Evolutionary conservation across 2,329 filamentous ascomycete species (phyloP), one percentile per base, ranked within the genome.

Genomic region (Cercospora zeina): DNA sequence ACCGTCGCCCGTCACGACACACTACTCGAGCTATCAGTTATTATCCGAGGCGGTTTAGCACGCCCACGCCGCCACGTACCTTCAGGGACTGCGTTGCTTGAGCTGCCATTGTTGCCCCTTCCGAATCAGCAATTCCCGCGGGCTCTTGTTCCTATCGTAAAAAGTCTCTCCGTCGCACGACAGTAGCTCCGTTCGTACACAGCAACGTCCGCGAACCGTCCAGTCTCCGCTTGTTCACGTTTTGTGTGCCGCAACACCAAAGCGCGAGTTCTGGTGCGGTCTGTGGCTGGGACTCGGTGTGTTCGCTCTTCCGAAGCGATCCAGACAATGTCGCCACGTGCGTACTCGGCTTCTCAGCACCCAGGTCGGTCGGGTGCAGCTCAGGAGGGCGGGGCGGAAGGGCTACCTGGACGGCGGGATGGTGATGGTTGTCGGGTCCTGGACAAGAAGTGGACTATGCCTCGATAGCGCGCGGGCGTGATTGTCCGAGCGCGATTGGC

Each of bases 1-100:
- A 90, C 95, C 95, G 79, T 99, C 95, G 81, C 95, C 95, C 67
- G 95, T 97, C 76, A 99, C 95, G 77, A 99, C 95, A 79, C 95
- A 99, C 69, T 73, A 55, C 59, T 61, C 50, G 10, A 36, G 31
- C 16, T 39, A 62, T 70, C 61, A 66, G 63, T 54, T 54, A 42
- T 30, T 42, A n/a, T 56, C 39, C 47, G 30, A n/a, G 19, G 37
- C 34, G 27, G n/a, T 37, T 11, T 11, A 50, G 19, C 11, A 9
- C 56, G 45, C 39, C 24, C 42, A 11, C 30, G 53, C 36, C 50
- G 24, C 21, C 30, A 54, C 67, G 65, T 81, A 95, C 91, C 90
- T 96, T 96, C 76, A 96, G 81, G 71, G 91, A 96, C 81, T 96
- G 91, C 74, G 93, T 93, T 74, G 89, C 89, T 65, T 88, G 56